Base-by-base conservation (phyloP, 805 yeast genomes). In the Wickerhamiella shivajii region DNA sequence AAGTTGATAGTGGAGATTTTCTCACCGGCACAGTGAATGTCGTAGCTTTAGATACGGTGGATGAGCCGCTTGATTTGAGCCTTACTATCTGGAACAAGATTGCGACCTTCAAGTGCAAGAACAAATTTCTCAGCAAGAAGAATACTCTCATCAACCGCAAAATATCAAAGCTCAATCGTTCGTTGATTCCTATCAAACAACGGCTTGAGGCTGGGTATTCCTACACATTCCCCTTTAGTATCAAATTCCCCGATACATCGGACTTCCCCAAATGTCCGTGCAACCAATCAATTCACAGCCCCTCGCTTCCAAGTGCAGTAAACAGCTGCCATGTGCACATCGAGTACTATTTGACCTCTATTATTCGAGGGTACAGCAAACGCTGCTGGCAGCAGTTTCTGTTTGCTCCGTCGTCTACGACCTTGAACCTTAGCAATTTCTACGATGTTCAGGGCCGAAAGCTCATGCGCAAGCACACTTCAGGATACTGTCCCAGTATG, bases 351-450 rank as follows among this genome's bases (percentile, higher is more conserved):
- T 13, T 31, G 21, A 31, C 34, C 11, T 20, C 34, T 4, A 31
- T 31, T 31, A 21, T 31, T 3, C 29, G 34, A 12, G 24, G 25
- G 16, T 22, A 31, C 10, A 25, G 29, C 18, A 31, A 31, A 24
- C 34, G 34, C 12, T 31, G 34, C 34, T 31, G 34, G 34, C 34
- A 31, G n/a, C 16, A 24, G 29, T 31, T 31, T 31, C 25, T 4
- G 21, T 31, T 25, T 23, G 29, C 19, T 7, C 34, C 34, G 11
- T 25, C 28, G 14, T 25, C 21, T 14, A 14, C 18, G 17, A 19
- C 29, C 9, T 23, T 31, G 15, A 21, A 31, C 24, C 12, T 24
- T 24, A 22, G 23, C 11, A 31, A 31, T 11, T 31, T 24, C 18
- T 12, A 20, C 15, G 34, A 31, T 20, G 23, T n/a, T 17, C 34